Conservation (phyloP, 352 stramenopile genomes). For the Halophytophthora polymorphica region DNA sequence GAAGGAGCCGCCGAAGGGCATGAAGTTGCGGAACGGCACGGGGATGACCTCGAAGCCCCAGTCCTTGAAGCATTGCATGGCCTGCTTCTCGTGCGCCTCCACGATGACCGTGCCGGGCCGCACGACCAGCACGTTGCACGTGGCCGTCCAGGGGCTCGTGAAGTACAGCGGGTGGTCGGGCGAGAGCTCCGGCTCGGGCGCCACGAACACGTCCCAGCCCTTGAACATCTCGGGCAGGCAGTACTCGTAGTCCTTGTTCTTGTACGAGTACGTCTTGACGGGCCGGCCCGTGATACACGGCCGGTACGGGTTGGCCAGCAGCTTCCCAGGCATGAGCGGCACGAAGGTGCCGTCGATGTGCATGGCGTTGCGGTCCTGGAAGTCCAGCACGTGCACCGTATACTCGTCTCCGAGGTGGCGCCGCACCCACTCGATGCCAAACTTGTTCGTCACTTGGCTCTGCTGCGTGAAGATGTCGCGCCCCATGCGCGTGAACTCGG, state of each 20-base stretch:
- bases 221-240: constrained; percentile 89
- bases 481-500: constrained; percentile 90
- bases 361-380: constrained; percentile 90
- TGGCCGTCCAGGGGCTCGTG: constrained; percentile 89
- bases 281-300: constrained; percentile 84
- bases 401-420: constrained; percentile 87
- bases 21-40: constrained; percentile 89
- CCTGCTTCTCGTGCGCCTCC: constrained; percentile 81
- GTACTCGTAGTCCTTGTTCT: constrained; percentile 88
- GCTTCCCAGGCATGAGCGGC: constrained; percentile 80
- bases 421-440: constrained; percentile 88
- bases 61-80: constrained; percentile 80
- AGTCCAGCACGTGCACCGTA: constrained; percentile 85
- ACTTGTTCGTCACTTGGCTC: constrained; percentile 89
- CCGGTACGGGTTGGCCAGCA: constrained; percentile 84
- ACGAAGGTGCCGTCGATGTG: constrained; percentile 90
- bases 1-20: constrained; percentile 89
- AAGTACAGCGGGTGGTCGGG: constrained; percentile 84
- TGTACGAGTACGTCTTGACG: constrained; percentile 88
- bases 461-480: constrained; percentile 89
- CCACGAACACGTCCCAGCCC: constrained; percentile 88
- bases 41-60: constrained; percentile 89
- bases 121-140: constrained; percentile 88
- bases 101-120: constrained; percentile 79
- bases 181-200: constrained; percentile 77